phyloP scores from a whole-genome alignment of 1,284 basidiomycete genomes.

The Puccinia sorghi region DNA sequence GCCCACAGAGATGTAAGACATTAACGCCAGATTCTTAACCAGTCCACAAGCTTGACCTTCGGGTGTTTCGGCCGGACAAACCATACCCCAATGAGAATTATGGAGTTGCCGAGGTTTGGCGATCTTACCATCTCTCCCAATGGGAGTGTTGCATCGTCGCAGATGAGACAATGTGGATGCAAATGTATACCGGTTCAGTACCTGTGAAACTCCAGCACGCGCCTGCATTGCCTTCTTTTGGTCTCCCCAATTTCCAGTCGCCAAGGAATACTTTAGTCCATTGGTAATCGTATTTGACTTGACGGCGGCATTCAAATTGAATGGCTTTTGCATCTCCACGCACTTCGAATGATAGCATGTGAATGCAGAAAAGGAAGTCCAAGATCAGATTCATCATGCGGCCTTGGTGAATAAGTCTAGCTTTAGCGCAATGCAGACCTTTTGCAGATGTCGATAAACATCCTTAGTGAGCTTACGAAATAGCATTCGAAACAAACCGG shows the following conservation, averaged over 20 bases:
- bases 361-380: slow-evolving; percentile 73
- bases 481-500: slow-evolving; percentile 88
- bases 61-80: slow-evolving; percentile 97
- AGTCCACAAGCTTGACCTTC: slow-evolving; percentile 99
- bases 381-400: slow-evolving; percentile 65
- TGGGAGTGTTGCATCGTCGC: slow-evolving; percentile 95
- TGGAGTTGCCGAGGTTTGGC: slow-evolving; percentile 98
- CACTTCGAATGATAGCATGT: slow-evolving; percentile 94
- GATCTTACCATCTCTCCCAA: slow-evolving; percentile 98
- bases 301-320: slow-evolving; percentile 86
- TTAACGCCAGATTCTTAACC: slow-evolving; percentile 96
- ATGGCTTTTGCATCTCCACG: slow-evolving; percentile 94
- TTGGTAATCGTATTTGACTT: slow-evolving; percentile 97
- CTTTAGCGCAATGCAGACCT: slow-evolving; percentile 64
- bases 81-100: slow-evolving; percentile 99
- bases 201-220: slow-evolving; percentile 97
- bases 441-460: slow-evolving; percentile 94
- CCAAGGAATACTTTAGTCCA: slow-evolving; percentile 95
- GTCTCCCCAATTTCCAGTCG: slow-evolving; percentile 99
- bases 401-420: background rate
- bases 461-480: slow-evolving; percentile 96
- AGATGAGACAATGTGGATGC: slow-evolving; percentile 97
- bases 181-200: slow-evolving; percentile 97
- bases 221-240: slow-evolving; percentile 98
- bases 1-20: slow-evolving; percentile 97